A percentile compares a stretch with the other conserved stretches of the same genome.
Conservation (phyloP, 176 grass and related monocot genomes). For the Bonia amplexicaulis region DNA sequence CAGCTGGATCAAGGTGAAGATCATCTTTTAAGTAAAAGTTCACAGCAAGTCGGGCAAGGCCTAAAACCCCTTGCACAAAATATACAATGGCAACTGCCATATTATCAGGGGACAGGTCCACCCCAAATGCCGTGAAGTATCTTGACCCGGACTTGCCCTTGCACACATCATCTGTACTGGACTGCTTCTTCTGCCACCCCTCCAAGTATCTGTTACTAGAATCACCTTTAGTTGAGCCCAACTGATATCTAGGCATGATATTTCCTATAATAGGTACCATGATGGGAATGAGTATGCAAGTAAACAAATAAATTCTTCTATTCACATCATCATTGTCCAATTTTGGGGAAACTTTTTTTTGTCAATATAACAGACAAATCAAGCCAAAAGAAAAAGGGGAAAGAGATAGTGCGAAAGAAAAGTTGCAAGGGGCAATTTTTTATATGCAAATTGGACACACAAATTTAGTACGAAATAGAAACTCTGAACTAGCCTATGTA, state of each 20-base stretch:
- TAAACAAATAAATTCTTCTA: neutral
- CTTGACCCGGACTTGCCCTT: conserved; percentile 43
- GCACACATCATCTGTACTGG: conserved; percentile 38
- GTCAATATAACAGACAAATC: neutral
- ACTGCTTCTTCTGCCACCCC: conserved; percentile 17
- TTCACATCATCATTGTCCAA: neutral
- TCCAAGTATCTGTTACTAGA: conserved; percentile 20
- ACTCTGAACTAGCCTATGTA: neutral
- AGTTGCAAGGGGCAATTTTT: neutral
- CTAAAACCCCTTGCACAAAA: conserved; percentile 99
- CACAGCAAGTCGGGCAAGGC: conserved; percentile 92
- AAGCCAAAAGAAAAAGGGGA: neutral
- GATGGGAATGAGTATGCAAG: neutral
- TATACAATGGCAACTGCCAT: conserved; percentile 96
- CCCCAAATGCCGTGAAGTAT: conserved; percentile 71
- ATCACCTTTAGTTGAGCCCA: conserved; percentile 33
- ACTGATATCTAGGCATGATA: conserved; percentile 39
- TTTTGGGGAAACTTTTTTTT: neutral
- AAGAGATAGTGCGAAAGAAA: conserved; percentile 9
- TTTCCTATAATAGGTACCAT: conserved; percentile 33
- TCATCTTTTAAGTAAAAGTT: conserved; percentile 96
- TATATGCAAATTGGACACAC: neutral
- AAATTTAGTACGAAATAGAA: neutral
- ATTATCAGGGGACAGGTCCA: conserved; percentile 88
- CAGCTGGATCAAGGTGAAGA: conserved; percentile 43